phyloP scores from a whole-genome alignment of 1,139 yeast species.

The Suhomyces ambrosiae region DNA sequence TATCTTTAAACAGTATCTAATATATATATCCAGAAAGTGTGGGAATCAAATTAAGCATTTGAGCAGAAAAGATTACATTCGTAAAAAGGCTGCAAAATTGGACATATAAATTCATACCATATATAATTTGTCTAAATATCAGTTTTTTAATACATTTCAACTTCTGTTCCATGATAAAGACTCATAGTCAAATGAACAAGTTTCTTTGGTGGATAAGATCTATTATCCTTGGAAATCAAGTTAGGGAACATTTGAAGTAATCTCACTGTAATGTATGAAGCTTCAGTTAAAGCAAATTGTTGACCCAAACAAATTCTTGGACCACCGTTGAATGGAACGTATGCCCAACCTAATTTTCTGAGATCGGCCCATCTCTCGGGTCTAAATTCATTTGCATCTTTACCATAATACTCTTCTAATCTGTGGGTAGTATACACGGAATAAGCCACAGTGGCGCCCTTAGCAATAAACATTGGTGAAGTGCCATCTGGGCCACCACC shows the following conservation, averaged over 20 bases:
- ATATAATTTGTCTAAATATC: too few relatives aligned
- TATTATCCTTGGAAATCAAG: conserved; percentile 26
- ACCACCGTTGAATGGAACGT: conserved; percentile 48
- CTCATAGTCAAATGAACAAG: conserved; percentile 40
- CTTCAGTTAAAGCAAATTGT: conserved; percentile 50
- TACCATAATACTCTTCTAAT: conserved; percentile 22
- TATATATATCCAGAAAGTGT: too few relatives aligned
- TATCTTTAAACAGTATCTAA: too few relatives aligned
- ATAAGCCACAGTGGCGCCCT: conserved; percentile 27
- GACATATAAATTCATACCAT: too few relatives aligned
- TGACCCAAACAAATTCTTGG: conserved; percentile 50
- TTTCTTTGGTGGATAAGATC: conserved; percentile 36
- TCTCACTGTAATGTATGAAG: conserved; percentile 36
- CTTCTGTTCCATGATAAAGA: conserved; percentile 31
- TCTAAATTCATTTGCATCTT: conserved; percentile 23
- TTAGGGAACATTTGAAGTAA: conserved; percentile 36
- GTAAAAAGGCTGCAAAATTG: too few relatives aligned
- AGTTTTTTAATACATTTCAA: too few relatives aligned
- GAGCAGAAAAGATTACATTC: too few relatives aligned
- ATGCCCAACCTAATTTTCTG: conserved; percentile 44
- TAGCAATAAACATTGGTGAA: conserved; percentile 24
- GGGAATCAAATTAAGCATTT: background rate
- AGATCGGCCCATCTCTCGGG: conserved; percentile 29
- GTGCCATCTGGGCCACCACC: conserved; percentile 27
- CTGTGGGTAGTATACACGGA: conserved; percentile 26